These are phyloP conservation scores for Penicillium crystallinum DNA, from an alignment of 495 filamentous ascomycete species.

Conservation along the genomic window DNA sequence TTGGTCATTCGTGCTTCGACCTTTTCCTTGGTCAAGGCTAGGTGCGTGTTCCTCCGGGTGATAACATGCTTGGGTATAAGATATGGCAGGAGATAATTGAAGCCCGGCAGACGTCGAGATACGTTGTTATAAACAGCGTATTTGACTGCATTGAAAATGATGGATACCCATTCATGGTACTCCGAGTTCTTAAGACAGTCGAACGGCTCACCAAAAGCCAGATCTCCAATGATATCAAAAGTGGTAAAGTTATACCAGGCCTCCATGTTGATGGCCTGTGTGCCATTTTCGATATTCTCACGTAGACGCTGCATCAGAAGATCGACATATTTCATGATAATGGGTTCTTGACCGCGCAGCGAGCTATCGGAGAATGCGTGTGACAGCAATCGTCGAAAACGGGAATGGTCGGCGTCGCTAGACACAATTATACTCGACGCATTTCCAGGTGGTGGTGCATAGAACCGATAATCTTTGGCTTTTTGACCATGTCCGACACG, in stretches of 20 bases:
- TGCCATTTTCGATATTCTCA: conserved; percentile 20
- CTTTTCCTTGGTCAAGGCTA: conserved; percentile 12
- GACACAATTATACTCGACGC: conserved; percentile 20
- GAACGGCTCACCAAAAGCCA: conserved; percentile 57
- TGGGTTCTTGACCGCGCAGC: conserved; percentile 38
- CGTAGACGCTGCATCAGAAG: conserved; percentile 42
- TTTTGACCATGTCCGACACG: conserved; percentile 18
- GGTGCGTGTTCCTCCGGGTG: conserved; percentile 23
- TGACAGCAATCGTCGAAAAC: conserved; percentile 41
- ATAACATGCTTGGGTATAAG: conserved; percentile 20
- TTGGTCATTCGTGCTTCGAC: conserved; percentile 12
- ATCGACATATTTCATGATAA: conserved; percentile 42
- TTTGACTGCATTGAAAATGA: conserved; percentile 36
- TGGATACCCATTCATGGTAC: conserved; percentile 53
- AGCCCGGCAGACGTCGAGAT: conserved; percentile 20
- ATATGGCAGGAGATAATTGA: background rate
- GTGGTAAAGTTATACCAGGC: conserved; percentile 57
- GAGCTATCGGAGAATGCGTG: conserved; percentile 49
- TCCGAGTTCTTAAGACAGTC: conserved; percentile 44
- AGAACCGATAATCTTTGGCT: conserved; percentile 15
- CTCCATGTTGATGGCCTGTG: conserved; percentile 36
- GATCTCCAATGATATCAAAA: conserved; percentile 58
- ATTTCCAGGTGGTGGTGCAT: background rate
- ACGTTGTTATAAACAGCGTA: conserved; percentile 17
- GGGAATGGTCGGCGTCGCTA: conserved; percentile 36